Evolutionary conservation across 2,329 filamentous ascomycete genomes (phyloP), one percentile per base, ranked within the genome.

Genomic region (Calonectria leucothoes): DNA sequence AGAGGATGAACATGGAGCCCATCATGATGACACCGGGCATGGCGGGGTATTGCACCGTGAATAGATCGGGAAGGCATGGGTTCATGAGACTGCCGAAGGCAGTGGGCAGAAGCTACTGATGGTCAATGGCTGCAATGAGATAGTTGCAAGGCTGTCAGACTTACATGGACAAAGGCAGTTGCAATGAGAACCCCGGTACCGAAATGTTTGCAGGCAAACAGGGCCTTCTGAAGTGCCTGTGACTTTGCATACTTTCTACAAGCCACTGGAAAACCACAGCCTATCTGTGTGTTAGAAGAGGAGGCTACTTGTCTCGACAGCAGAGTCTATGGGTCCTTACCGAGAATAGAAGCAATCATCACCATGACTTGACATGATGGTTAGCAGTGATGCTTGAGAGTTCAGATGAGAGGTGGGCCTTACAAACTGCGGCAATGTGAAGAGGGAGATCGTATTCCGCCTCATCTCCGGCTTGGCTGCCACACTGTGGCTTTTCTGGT

Each of bases 141-240:
- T 39, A 15, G 1, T 25, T 6, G 10, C 3, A 27, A 20, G 14
- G 8, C 8, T n/a, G 37, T 33, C 6, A 4, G 4, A 82, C 87
- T 77, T 79, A 92, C 87, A 87, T 94, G 93, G 25, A 94, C 93
- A 77, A 94, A 94, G 3, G 93, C 93, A 2, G 93, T 94, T 31
- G 93, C 93, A 71, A 94, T 90, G 45, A 94, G 86, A 23, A 94
- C 93, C 74, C 93, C 93, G 0, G 93, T 94, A 81, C 93, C 91
- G 75, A 93, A 93, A 78, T 92, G 90, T 77, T 92, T 92, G 83
- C 89, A 91, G 69, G 90, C 88, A 80, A 92, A 92, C 82, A 92
- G 91, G 37, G 90, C 80, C 75, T 86, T 88, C 1, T 88, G 84
- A 0, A 90, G 89, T 11, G 91, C 88, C 82, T 89, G 91, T 79